A percentile compares a stretch with the other conserved stretches of the same genome.
phyloP scores from a whole-genome alignment of 768 basidiomycete genomes.

The Hortiboletus campestris region DNA sequence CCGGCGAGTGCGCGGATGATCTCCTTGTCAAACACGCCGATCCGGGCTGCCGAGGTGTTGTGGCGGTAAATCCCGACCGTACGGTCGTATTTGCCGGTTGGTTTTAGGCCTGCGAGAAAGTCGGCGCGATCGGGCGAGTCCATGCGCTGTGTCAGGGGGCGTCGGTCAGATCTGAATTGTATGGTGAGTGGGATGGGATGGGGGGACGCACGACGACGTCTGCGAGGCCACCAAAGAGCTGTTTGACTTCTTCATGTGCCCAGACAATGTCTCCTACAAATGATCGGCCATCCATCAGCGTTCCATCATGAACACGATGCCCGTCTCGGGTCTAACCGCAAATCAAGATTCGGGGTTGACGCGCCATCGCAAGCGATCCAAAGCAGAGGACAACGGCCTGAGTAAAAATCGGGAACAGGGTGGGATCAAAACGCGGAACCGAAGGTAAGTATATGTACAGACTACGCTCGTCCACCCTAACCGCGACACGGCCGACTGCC shows the following conservation, averaged over 20 bases:
- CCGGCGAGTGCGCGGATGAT: conserved; percentile 65
- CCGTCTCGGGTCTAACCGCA: conserved; percentile 27
- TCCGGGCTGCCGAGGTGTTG: conserved; percentile 58
- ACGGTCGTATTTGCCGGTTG: conserved; percentile 71
- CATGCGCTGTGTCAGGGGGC: conserved; percentile 36
- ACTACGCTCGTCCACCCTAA: too few relatives aligned
- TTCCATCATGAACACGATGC: background rate
- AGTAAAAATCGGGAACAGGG: too few relatives aligned
- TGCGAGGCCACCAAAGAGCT: conserved; percentile 63
- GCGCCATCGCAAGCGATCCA: conserved; percentile 12
- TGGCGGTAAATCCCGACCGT: conserved; percentile 78
- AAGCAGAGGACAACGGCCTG: background rate
- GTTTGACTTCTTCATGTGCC: conserved; percentile 73
- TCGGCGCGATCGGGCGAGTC: conserved; percentile 63
- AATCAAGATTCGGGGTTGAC: conserved; percentile 30
- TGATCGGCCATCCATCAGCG: background rate
- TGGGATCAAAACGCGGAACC: too few relatives aligned
- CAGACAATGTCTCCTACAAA: conserved; percentile 66
- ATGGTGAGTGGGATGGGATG: background rate
- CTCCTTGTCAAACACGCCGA: conserved; percentile 80
- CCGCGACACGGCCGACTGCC: too few relatives aligned
- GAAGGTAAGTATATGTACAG: background rate
- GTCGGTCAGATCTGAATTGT: too few relatives aligned
- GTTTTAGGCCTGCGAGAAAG: conserved; percentile 62
- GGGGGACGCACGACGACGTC: conserved; percentile 67